Evolutionary conservation across 108 stramenopile species (phyloP).

Genomic region (Halocafeteria seosinensis): DNA sequence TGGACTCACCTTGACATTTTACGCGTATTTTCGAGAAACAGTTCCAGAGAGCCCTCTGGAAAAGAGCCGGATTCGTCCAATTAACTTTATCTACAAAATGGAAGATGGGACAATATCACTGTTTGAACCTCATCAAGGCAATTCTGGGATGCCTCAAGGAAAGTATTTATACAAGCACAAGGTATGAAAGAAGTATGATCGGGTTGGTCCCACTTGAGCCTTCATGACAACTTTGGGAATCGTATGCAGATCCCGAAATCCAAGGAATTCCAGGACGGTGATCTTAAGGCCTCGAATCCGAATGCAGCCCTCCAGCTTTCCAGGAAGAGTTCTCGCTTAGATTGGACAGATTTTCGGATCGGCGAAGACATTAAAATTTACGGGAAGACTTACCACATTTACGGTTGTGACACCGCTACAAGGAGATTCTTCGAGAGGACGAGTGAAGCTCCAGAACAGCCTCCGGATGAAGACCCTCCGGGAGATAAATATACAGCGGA

Average conservation of each 20-base stretch:
- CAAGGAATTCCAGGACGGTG: no score
- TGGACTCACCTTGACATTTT: slow-evolving; percentile 12
- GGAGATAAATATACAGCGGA: background rate
- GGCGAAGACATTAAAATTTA: background rate
- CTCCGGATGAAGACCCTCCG: background rate
- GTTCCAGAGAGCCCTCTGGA: slow-evolving; percentile 11
- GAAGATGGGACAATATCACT: slow-evolving; percentile 22
- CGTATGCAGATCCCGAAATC: no score
- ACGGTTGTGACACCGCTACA: background rate
- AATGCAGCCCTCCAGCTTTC: no score
- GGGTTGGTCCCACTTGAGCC: no score
- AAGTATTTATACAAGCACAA: slow-evolving; percentile 28
- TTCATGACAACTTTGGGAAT: no score
- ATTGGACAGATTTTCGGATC: background rate
- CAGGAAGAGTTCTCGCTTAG: no score
- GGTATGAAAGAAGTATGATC: no score
- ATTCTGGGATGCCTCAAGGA: slow-evolving; percentile 35
- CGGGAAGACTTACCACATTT: background rate
- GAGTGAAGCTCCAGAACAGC: background rate
- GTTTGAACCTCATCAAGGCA: slow-evolving; percentile 20
- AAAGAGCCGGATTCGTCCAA: slow-evolving; percentile 20
- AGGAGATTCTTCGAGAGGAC: background rate
- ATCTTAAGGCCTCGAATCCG: no score
- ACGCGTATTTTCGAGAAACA: slow-evolving; percentile 28
- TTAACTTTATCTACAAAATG: slow-evolving; percentile 22